These are phyloP conservation scores for Phycomyces blakesleeanus DNA, from an alignment of 192 early-diverging fungal genomes.

Conservation along the genomic window DNA sequence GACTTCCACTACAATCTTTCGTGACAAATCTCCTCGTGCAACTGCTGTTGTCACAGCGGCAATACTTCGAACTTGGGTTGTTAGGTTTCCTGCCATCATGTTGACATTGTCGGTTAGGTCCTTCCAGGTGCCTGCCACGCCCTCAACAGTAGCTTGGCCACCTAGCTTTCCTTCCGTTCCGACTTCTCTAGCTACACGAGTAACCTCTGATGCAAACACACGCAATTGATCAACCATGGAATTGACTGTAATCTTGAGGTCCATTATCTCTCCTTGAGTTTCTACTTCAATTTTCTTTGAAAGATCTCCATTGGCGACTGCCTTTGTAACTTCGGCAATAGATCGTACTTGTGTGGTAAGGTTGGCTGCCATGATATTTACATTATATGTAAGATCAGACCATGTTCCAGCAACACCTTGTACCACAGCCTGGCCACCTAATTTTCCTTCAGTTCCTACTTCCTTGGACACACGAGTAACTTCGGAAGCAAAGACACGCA, in stretches of 20 bases:
- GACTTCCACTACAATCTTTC: conserved; percentile 44
- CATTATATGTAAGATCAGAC: conserved; percentile 60
- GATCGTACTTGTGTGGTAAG: conserved; percentile 56
- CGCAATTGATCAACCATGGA: conserved; percentile 63
- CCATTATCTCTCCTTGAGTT: conserved; percentile 61
- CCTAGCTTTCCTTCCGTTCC: conserved; percentile 64
- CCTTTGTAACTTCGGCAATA: conserved; percentile 57
- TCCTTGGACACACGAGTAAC: conserved; percentile 69
- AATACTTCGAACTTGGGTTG: conserved; percentile 54
- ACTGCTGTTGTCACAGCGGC: conserved; percentile 48
- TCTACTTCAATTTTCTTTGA: conserved; percentile 57
- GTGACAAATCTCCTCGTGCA: conserved; percentile 48
- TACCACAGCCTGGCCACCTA: conserved; percentile 61
- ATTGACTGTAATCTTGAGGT: conserved; percentile 67
- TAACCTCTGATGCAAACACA: conserved; percentile 60
- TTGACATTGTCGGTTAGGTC: conserved; percentile 58
- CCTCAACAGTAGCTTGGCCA: conserved; percentile 66
- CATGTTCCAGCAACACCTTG: conserved; percentile 57
- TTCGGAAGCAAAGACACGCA: conserved; percentile 51
- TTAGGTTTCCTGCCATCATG: conserved; percentile 58
- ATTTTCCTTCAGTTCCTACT: conserved; percentile 66
- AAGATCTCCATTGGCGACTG: conserved; percentile 61
- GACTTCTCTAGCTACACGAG: conserved; percentile 58
- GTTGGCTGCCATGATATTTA: conserved; percentile 58
- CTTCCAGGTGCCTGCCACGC: conserved; percentile 55